Conservation (phyloP, 345 rosid species). For the Camelina hispida region DNA sequence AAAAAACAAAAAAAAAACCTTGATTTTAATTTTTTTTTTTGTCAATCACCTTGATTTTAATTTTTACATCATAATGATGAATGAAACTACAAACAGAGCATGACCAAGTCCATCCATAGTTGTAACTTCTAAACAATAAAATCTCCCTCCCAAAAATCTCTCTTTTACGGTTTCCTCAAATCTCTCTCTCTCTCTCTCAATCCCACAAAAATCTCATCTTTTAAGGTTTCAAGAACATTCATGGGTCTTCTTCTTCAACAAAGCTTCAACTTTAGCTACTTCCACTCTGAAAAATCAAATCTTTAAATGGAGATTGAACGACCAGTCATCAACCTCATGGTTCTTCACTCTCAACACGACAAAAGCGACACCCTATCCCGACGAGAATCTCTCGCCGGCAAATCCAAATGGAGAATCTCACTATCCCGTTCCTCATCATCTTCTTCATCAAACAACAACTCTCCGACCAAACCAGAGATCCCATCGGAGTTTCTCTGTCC, state of each 20-base stretch:
- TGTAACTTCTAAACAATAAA: constrained; percentile 4
- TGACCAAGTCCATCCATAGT: constrained; percentile 37
- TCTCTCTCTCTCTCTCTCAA: constrained; percentile 17
- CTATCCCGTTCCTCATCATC: constrained; percentile 45
- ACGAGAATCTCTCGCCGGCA: constrained; percentile 26
- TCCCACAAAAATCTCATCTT: constrained; percentile 44
- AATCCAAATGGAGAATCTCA: constrained; percentile 61
- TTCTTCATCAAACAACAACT: neutral
- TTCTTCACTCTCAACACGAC: constrained; percentile 41
- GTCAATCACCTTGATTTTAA: neutral
- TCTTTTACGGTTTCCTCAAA: constrained; percentile 35
- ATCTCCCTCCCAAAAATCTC: constrained; percentile 47
- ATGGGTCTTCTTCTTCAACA: constrained; percentile 42
- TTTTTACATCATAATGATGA: constrained; percentile 9
- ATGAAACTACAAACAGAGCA: neutral
- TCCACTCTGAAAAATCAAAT: constrained; percentile 8
- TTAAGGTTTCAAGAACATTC: neutral
- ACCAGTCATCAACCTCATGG: constrained; percentile 52
- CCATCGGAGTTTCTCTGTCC: constrained; percentile 81
- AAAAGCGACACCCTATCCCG: constrained; percentile 27
- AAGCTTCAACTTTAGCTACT: neutral
- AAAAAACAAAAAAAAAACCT: neutral
- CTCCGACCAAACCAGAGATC: constrained; percentile 32
- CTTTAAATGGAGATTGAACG: constrained; percentile 58
- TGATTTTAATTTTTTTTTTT: neutral